Conservation (phyloP, 768 basidiomycete species). For the Nevesoporus exiguus region DNA sequence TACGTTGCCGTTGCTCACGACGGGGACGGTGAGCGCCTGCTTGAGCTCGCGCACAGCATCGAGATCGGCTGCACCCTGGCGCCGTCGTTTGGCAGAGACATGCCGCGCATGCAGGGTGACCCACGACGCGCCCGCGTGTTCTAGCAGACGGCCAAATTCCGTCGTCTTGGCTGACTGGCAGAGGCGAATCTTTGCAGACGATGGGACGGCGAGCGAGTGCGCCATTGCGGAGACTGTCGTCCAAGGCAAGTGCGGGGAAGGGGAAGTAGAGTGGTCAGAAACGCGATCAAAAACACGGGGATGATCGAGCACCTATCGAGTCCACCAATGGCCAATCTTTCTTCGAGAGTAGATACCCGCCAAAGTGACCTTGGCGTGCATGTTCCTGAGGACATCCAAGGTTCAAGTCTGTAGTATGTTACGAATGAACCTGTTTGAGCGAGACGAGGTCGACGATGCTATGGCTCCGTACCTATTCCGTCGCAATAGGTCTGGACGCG, state of each 20-base stretch:
- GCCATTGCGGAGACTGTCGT: conserved; percentile 61
- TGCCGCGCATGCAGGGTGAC: conserved; percentile 72
- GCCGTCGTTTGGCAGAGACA: conserved; percentile 63
- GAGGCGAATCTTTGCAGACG: conserved; percentile 60
- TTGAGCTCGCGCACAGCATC: conserved; percentile 55
- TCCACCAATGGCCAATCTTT: conserved; percentile 71
- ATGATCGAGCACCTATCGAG: conserved; percentile 48
- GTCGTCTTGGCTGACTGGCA: conserved; percentile 54
- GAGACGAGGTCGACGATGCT: not conserved
- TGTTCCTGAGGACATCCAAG: conserved; percentile 76
- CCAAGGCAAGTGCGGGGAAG: not conserved
- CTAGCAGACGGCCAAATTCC: conserved; percentile 54
- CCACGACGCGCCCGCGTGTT: conserved; percentile 66
- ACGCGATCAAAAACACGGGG: not conserved
- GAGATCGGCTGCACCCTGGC: conserved; percentile 71
- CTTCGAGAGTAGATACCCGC: conserved; percentile 70
- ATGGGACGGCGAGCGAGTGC: conserved; percentile 57
- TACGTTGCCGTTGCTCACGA: conserved; percentile 81
- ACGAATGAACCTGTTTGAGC: conserved; percentile 1
- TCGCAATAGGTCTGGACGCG: conserved; percentile 60
- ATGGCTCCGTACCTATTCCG: conserved; percentile 54
- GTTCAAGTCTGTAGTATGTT: conserved; percentile 58
- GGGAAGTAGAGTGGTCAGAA: not conserved
- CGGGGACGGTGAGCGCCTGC: conserved; percentile 47
- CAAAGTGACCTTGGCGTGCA: conserved; percentile 64